Evolutionary conservation across 768 basidiomycete species (phyloP), one percentile per base, ranked within the genome.

Genomic region (Heimioporus sp.): DNA sequence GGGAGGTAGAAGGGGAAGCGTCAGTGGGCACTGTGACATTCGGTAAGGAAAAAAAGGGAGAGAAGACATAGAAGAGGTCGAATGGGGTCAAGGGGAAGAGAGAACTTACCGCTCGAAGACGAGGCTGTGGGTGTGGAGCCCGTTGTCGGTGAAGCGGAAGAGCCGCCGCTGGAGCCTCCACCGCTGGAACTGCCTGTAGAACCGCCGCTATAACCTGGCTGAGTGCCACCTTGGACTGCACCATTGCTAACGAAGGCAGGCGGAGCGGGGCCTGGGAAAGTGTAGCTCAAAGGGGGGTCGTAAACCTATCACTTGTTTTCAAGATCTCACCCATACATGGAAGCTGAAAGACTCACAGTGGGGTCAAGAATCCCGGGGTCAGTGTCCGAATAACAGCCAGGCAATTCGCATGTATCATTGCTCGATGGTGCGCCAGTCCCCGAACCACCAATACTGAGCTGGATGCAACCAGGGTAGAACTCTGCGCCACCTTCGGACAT

Each of bases 331-430:
- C 28, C 43, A 37, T 19, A 34, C 6, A 49, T 8, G 8, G 1
- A 45, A 10, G 13, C 13, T 1, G 11, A 28, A 17, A 19, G 4
- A 40, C 70, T 56, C 58, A 78, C 79, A 38, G 71, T 60, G 13
- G 77, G 73, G 56, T 74, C 79, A 52, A 77, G 77, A 61, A 91
- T 85, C 44, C 90, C 89, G 5, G 87, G 79, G 54, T 90, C 87
- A 42, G 59, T 72, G 65, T 86, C 83, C 12, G 63, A 74, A 70
- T 92, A 92, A 20, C 80, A 83, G 15, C 88, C 90, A 1, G 90
- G 90, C 47, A 92, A 71, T 13, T 64, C 67, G 36, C 85, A 86
- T 30, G 80, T 77, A 42, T 69, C 68, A 30, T 51, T 51, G 42
- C 55, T 60, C 16, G 52, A 49, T 3, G 68, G 20, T 2, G 44